phyloP scores from a whole-genome alignment of 768 basidiomycete species.

The Filobasidium wieringae region DNA sequence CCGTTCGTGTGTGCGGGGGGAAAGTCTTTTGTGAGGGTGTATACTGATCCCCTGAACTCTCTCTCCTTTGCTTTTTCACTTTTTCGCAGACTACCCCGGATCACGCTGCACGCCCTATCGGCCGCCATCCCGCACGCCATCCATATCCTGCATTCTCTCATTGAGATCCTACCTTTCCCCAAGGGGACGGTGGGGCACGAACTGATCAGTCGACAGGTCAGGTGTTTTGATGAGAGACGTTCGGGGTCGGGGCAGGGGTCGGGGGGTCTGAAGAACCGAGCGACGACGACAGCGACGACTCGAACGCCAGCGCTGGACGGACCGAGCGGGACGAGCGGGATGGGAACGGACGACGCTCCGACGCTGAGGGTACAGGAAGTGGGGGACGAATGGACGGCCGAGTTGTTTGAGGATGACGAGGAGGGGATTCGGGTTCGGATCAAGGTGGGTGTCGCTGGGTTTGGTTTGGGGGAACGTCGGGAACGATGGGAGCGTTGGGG shows the following conservation, averaged over 20 bases:
- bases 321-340: not conserved
- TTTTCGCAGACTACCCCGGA: slow-evolving; percentile 18
- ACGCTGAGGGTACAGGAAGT: not conserved
- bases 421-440: not conserved
- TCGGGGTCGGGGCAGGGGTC: not conserved
- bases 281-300: not conserved
- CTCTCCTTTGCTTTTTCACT: too few relatives aligned
- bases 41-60: too few relatives aligned
- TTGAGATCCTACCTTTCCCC: slow-evolving; percentile 38
- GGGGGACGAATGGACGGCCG: not conserved
- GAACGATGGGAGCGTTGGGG: too few relatives aligned
- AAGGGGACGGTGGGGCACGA: slow-evolving; percentile 31
- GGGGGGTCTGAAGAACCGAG: not conserved
- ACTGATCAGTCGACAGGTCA: slow-evolving; percentile 30
- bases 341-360: not conserved
- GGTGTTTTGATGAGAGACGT: slow-evolving; percentile 29
- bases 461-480: too few relatives aligned
- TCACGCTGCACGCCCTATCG: slow-evolving; percentile 33
- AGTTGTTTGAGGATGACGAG: not conserved
- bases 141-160: slow-evolving; percentile 32
- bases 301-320: too few relatives aligned
- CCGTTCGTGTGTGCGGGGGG: not conserved
- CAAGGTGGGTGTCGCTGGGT: not conserved
- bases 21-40: not conserved
- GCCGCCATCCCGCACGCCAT: slow-evolving; percentile 38